Evolutionary conservation across 192 early-diverging fungal genomes (phyloP), one percentile per base, ranked within the genome.

Genomic region (Rhizophagus prolifer): DNA sequence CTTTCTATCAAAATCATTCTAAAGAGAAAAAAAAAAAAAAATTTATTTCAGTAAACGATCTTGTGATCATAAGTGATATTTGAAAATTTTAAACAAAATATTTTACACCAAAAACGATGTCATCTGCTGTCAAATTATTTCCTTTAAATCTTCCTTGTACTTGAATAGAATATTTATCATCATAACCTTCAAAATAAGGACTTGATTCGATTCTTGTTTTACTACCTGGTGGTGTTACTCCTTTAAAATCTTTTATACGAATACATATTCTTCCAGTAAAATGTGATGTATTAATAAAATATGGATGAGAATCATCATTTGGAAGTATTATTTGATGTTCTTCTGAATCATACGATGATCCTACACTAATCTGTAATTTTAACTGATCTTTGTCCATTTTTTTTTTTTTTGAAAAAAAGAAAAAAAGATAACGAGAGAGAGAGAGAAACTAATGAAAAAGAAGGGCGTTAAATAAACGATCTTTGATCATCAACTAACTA

Each of bases 71-170:
- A 34, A 34, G 8, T 10, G 2, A 9, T 41, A 9, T n/a, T 58
- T 13, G 16, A 75, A 23, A 31, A 1, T 14, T 30, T 9, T 28
- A 12, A 38, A n/a, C 10, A 2, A 5, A n/a, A 16, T 16, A 66
- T 64, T 38, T 76, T 79, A 84, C 83, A 14, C 94, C 94, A 84
- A 94, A 95, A 9, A 95, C 75, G 10, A 95, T 85, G 41, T 92
- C 87, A 67, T 91, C 87, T 13, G 87, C 87, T 4, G 85, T 79
- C 82, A 86, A 84, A 72, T 88, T 77, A 72, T 88, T 86, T 58
- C 85, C 82, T 80, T 91, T 91, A 81, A 94, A 95, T n/a, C 91
- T 82, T 30, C 90, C 91, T 23, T 83, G 86, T 30, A 94, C 78
- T 75, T 94, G 92, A 28, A 95, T 83, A 46, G 91, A 91, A 81